These are phyloP conservation scores for Dictyophora rubrovolvata DNA, from an alignment of 768 basidiomycete genomes.

Conservation along the genomic window DNA sequence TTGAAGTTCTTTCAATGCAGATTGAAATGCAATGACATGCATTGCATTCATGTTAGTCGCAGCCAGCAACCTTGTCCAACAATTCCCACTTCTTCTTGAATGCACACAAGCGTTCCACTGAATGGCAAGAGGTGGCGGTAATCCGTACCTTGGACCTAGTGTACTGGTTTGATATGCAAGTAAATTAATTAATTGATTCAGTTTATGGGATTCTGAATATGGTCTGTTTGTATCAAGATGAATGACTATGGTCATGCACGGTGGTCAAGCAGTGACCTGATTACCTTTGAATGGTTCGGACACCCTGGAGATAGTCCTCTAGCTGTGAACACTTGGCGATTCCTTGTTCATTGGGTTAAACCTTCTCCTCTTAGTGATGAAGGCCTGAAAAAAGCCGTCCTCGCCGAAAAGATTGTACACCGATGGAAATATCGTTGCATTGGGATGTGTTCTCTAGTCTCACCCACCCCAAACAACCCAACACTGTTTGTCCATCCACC, in stretches of 20 bases:
- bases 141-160: not conserved
- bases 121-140: not conserved
- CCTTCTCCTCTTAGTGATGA: not conserved
- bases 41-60: too few species aligned
- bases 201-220: not conserved
- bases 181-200: not conserved
- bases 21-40: too few species aligned
- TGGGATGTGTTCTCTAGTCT: not conserved
- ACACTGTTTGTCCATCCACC: not conserved
- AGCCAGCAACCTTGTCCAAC: too few species aligned
- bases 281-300: not conserved
- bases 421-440: not conserved
- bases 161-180: constrained; percentile 1
- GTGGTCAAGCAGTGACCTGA: not conserved
- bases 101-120: too few species aligned
- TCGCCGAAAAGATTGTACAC: not conserved
- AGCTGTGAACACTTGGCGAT: not conserved
- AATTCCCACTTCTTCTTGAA: too few species aligned
- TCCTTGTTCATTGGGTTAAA: not conserved
- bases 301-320: not conserved
- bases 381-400: not conserved
- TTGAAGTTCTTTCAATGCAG: too few species aligned
- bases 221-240: not conserved
- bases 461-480: not conserved
- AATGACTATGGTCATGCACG: not conserved